Evolutionary conservation across 495 filamentous ascomycete genomes (phyloP), one percentile per base, ranked within the genome.

Genomic region (Tuber magnatum): DNA sequence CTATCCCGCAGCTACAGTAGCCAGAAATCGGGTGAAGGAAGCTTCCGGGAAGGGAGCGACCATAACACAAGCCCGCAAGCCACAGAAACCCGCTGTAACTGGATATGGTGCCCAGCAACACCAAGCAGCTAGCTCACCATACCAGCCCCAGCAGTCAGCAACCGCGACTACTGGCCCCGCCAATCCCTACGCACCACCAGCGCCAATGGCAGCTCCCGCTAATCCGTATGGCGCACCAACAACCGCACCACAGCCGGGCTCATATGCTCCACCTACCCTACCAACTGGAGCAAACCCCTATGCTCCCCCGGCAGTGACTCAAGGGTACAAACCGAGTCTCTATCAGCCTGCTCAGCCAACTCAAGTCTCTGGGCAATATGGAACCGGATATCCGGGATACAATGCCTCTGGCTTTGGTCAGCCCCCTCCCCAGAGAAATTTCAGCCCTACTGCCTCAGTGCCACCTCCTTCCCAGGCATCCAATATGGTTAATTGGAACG

Each of bases 1-100:
- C 76, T 97, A 94, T 83, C 92, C 92, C 39, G 94, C 93, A 75
- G 95, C 95, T 28, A 93, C 97, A 72, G 88, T 94, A 81, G 93
- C 95, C 40, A 88, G 92, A 73, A 91, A 92, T 84, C 90, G 95
- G 65, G 91, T 99, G 77, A 92, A 90, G 84, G 86, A 95, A 80
- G 95, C 95, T 20, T 94, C 89, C 32, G 89, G 90, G 83, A 96
- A 92, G 84, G 81, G 88, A 41, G 84, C 85, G 79, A 56, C 81
- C 38, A 65, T 73, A 69, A 70, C 72, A 38, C 80, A 80, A 70
- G 61, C 69, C 1, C 71, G 43, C 20, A 82, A 82, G 69, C 46
- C 80, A 74, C 81, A 72, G 75, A 83, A 24, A 46, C 81, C 78
- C 85, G 80, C 73, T 84, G 24, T 72, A 83, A 76, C 78, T 20